Percentiles rank a stretch among this genome's conserved stretches.
Conservation (phyloP, 2,329 filamentous ascomycete species). For the Herpotrichia juniperi region DNA sequence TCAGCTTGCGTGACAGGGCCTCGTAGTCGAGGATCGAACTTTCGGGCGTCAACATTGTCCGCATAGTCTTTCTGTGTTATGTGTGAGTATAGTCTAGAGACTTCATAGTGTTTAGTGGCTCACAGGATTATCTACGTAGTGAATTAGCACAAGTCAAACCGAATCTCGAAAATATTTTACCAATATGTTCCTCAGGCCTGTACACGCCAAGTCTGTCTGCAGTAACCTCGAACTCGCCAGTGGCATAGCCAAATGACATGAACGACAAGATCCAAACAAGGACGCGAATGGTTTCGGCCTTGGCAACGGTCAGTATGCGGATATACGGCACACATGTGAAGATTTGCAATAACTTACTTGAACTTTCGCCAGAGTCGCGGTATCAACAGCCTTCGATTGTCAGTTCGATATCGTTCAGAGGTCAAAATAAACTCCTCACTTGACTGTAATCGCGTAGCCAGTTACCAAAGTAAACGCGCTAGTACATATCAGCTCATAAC, state of each 20-base stretch:
- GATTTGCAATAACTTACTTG: constrained; percentile 32
- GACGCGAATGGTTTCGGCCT: constrained; percentile 60
- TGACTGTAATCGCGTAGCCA: constrained; percentile 60
- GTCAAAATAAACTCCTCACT: constrained; percentile 43
- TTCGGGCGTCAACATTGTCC: constrained; percentile 80
- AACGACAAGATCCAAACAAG: constrained; percentile 62
- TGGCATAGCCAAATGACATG: constrained; percentile 63
- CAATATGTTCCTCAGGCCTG: constrained; percentile 61
- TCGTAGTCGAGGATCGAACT: constrained; percentile 80
- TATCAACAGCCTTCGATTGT: constrained; percentile 59
- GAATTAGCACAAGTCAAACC: constrained; percentile 1
- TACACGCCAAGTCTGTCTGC: constrained; percentile 56
- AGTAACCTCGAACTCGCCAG: constrained; percentile 63
- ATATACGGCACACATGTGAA: constrained; percentile 14
- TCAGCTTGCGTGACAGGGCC: constrained; percentile 68
- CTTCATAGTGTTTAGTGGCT: not conserved
- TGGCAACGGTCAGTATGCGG: constrained; percentile 26
- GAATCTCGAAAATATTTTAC: constrained; percentile 37
- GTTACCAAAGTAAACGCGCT: constrained; percentile 53
- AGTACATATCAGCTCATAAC: constrained; percentile 20
- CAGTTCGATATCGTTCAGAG: constrained; percentile 51
- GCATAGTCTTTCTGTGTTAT: constrained; percentile 44
- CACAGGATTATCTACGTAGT: constrained; percentile 33
- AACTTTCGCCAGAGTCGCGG: constrained; percentile 59
- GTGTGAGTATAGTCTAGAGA: not conserved